Percentiles rank a stretch among this genome's conserved stretches.
Evolutionary conservation across 805 yeast genomes (phyloP).

Genomic region (Saitoella complicata): DNA sequence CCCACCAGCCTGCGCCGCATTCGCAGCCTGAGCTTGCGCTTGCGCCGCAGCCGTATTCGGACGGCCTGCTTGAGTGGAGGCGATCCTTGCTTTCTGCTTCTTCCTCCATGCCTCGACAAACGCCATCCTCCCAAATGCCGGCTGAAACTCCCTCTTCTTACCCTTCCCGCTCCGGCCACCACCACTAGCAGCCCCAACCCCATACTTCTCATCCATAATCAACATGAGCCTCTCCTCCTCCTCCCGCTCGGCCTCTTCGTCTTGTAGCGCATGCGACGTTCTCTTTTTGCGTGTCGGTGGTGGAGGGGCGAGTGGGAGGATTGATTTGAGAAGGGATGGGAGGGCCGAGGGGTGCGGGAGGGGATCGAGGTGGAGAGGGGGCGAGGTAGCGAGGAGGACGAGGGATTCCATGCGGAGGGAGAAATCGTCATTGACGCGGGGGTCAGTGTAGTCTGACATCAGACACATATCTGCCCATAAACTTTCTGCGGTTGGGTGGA

Average conservation of each 20-base stretch:
- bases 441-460: background rate
- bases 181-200: too few relatives aligned
- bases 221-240: background rate
- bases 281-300: background rate
- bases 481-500: constrained; percentile 1
- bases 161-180: background rate
- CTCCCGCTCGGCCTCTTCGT: constrained; percentile 2
- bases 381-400: constrained; percentile 1
- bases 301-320: background rate
- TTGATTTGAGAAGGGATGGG: background rate
- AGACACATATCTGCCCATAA: constrained; percentile 1
- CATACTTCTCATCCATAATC: constrained; percentile 1
- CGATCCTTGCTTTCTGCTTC: background rate
- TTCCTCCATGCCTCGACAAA: background rate
- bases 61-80: too few relatives aligned
- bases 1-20: too few relatives aligned
- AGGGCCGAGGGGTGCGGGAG: background rate
- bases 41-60: background rate
- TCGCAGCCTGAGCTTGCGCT: too few relatives aligned
- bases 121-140: background rate
- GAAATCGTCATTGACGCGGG: background rate
- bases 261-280: background rate
- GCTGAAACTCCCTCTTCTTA: background rate
- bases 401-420: background rate
- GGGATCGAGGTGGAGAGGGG: background rate